A percentile compares a stretch with the other conserved stretches of the same genome.
These are phyloP conservation scores for Saccharomyces paradoxus DNA, from an alignment of 805 yeast species.

Conservation along the genomic window DNA sequence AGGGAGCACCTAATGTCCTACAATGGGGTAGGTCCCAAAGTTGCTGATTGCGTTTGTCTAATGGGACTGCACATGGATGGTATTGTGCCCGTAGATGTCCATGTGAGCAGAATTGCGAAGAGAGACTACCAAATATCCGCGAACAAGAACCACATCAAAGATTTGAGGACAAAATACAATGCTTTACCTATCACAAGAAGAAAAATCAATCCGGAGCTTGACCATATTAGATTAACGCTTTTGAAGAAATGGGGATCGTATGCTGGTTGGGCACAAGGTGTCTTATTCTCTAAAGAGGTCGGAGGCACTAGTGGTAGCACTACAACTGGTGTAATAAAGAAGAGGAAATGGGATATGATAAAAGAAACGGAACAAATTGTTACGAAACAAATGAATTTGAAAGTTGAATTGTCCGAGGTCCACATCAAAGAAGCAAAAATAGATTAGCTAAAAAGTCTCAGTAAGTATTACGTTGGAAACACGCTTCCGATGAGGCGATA, in stretches of 20 bases:
- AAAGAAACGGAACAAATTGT: constrained; percentile 6
- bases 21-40: constrained; percentile 94
- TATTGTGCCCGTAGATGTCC: constrained; percentile 92
- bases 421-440: background rate
- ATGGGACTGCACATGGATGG: constrained; percentile 63
- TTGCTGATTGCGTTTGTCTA: constrained; percentile 90
- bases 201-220: constrained; percentile 31
- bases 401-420: background rate
- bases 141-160: constrained; percentile 25
- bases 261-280: constrained; percentile 99
- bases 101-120: constrained; percentile 81
- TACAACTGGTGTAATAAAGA: constrained; percentile 19
- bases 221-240: constrained; percentile 51
- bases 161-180: constrained; percentile 22
- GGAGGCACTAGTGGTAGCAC: constrained; percentile 66
- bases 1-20: constrained; percentile 45
- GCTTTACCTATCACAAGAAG: constrained; percentile 22
- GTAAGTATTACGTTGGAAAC: background rate
- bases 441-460: background rate
- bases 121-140: constrained; percentile 58
- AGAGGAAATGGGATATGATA: constrained; percentile 13
- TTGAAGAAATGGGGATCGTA: constrained; percentile 72
- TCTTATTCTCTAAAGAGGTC: constrained; percentile 79
- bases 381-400: background rate
- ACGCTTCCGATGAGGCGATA: background rate